phyloP scores from a whole-genome alignment of 1,284 basidiomycete genomes.

The Bondarzewia mesenterica region DNA sequence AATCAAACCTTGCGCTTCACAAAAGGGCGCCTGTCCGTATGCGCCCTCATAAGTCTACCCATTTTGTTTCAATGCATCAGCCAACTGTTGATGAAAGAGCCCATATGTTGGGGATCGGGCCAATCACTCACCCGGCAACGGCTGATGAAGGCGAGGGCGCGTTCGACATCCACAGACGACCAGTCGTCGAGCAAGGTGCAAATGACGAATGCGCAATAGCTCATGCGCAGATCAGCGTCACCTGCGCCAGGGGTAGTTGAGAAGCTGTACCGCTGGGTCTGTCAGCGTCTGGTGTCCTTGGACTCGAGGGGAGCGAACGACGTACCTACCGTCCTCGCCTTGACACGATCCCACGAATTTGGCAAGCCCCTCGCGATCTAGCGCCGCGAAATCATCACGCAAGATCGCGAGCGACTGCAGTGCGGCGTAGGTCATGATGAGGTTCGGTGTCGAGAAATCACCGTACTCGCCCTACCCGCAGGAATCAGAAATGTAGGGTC shows the following conservation, averaged over 20 bases:
- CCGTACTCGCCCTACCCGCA: slow-evolving; percentile 1
- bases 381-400: slow-evolving; percentile 64
- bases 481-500: not conserved
- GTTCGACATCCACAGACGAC: slow-evolving; percentile 58
- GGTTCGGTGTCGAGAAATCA: slow-evolving; percentile 52
- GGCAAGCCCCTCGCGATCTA: slow-evolving; percentile 60
- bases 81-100: not conserved
- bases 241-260: slow-evolving; percentile 58
- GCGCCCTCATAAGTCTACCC: slow-evolving; percentile 88
- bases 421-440: slow-evolving; percentile 93
- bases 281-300: not conserved
- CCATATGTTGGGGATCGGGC: not conserved
- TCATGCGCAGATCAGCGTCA: slow-evolving; percentile 74
- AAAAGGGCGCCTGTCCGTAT: slow-evolving; percentile 74
- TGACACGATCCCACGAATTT: slow-evolving; percentile 67
- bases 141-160: slow-evolving; percentile 55
- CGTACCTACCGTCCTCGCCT: slow-evolving; percentile 73
- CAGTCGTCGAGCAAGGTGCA: slow-evolving; percentile 73
- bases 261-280: slow-evolving; percentile 44
- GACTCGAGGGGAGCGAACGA: not conserved
- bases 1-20: slow-evolving; percentile 76
- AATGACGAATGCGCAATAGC: slow-evolving; percentile 86
- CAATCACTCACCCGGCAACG: slow-evolving; percentile 54
- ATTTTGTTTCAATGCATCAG: not conserved
- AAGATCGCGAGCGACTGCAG: slow-evolving; percentile 75